phyloP scores from a whole-genome alignment of 2,329 filamentous ascomycete species.

The Venturia oleaginea region DNA sequence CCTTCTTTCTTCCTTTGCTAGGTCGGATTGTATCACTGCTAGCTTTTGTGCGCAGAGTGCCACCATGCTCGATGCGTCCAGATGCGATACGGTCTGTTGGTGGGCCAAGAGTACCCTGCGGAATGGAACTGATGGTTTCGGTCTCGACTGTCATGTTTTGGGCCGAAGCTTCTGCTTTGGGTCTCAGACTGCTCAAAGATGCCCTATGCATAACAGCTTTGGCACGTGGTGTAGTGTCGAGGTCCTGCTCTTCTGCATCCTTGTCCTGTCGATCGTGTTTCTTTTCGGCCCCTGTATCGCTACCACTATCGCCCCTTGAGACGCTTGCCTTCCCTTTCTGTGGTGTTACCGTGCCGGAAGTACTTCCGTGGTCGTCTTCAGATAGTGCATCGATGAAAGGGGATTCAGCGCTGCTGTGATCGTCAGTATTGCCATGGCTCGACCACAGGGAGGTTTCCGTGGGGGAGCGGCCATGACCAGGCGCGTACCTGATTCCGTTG shows the following conservation, averaged over 20 bases:
- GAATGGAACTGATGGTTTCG: constrained; percentile 86
- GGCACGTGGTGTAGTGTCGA: constrained; percentile 19
- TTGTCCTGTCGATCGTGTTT: constrained; percentile 40
- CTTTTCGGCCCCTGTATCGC: constrained; percentile 50
- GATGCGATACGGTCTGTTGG: constrained; percentile 45
- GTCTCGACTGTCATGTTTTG: constrained; percentile 97
- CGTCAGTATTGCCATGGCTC: neutral
- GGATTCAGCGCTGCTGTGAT: constrained; percentile 14
- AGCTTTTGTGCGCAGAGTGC: constrained; percentile 73
- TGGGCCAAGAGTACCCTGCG: constrained; percentile 67
- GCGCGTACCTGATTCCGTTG: constrained; percentile 19
- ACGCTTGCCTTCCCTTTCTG: neutral
- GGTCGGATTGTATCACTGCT: constrained; percentile 95
- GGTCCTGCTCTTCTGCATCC: constrained; percentile 11
- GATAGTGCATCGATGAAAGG: neutral
- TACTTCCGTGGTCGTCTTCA: neutral
- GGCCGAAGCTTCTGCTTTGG: constrained; percentile 65
- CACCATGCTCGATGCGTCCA: constrained; percentile 55
- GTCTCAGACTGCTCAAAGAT: constrained; percentile 57
- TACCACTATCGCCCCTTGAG: constrained; percentile 31
- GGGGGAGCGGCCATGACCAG: constrained; percentile 15
- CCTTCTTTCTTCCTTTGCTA: constrained; percentile 84
- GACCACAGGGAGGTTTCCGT: constrained; percentile 16
- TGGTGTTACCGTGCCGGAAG: neutral
- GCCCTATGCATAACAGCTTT: constrained; percentile 36